Conservation (phyloP, 805 yeast genomes). For the Candida koratica region DNA sequence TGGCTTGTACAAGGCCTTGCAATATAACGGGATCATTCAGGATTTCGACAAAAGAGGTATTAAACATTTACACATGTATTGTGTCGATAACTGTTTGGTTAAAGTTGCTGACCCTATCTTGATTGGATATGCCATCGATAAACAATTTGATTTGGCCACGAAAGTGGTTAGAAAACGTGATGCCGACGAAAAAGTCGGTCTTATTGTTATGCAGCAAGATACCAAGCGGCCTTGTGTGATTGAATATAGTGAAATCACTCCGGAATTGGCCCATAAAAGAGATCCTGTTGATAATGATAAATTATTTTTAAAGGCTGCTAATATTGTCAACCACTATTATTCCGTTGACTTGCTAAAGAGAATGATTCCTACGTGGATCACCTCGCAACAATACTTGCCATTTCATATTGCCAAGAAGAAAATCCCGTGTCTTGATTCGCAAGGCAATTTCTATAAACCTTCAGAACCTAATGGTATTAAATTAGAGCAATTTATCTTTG, state of each 20-base stretch:
- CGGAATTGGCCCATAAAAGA: slow-evolving; percentile 62
- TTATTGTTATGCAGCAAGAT: slow-evolving; percentile 67
- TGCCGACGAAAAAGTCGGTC: slow-evolving; percentile 85
- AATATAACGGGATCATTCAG: slow-evolving; percentile 56
- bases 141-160: slow-evolving; percentile 73
- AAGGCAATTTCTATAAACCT: slow-evolving; percentile 53
- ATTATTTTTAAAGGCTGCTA: slow-evolving; percentile 84
- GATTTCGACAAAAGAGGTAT: slow-evolving; percentile 68
- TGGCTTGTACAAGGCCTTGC: slow-evolving; percentile 84
- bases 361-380: slow-evolving; percentile 66
- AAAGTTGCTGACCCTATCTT: slow-evolving; percentile 90
- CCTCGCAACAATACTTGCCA: slow-evolving; percentile 66
- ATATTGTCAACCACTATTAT: slow-evolving; percentile 95
- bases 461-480: slow-evolving; percentile 82
- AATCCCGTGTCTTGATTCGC: slow-evolving; percentile 55
- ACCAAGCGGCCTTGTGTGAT: slow-evolving; percentile 76
- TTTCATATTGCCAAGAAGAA: slow-evolving; percentile 93
- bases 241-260: slow-evolving; percentile 87
- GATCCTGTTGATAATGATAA: slow-evolving; percentile 51
- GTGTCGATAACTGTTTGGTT: slow-evolving; percentile 92
- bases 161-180: slow-evolving; percentile 92
- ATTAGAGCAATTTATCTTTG: slow-evolving; percentile 95
- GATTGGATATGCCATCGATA: slow-evolving; percentile 75
- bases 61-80: slow-evolving; percentile 91
- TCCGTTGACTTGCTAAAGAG: slow-evolving; percentile 65